Evolutionary conservation across 805 yeast species (phyloP).

Genomic region (Saccharomycopsis schoenii): DNA sequence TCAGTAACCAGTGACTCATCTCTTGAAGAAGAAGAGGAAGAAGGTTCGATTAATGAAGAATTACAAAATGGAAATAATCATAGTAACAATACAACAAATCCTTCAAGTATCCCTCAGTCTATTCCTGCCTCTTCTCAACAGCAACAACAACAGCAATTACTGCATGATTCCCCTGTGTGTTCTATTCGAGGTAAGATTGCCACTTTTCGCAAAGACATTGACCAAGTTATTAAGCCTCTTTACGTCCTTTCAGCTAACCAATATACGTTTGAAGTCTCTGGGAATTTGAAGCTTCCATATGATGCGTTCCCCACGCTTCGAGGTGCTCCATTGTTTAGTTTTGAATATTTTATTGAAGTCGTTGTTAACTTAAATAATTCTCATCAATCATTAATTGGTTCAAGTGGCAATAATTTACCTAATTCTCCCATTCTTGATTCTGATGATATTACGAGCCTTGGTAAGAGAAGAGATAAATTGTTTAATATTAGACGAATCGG

Average conservation of each 20-base stretch:
- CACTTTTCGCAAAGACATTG: slow-evolving; percentile 68
- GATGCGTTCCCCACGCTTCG: slow-evolving; percentile 81
- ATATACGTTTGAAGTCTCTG: slow-evolving; percentile 38
- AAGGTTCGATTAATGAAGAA: not conserved
- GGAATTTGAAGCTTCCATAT: slow-evolving; percentile 64
- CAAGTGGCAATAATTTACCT: not conserved
- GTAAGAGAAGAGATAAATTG: not conserved
- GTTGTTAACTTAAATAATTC: slow-evolving; percentile 70
- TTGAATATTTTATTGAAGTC: slow-evolving; percentile 79
- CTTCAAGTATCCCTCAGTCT: not conserved
- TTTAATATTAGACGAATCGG: not conserved
- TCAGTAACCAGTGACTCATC: not conserved
- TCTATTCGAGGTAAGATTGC: slow-evolving; percentile 37
- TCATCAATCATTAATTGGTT: slow-evolving; percentile 20
- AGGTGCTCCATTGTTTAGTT: slow-evolving; percentile 61
- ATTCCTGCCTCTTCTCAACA: slow-evolving; percentile 22
- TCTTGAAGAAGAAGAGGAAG: not conserved
- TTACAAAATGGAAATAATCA: not conserved
- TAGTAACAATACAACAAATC: not conserved
- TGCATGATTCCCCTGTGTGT: slow-evolving; percentile 27
- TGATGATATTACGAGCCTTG: not conserved
- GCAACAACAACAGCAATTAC: not conserved
- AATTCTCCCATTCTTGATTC: not conserved
- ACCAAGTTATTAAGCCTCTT: slow-evolving; percentile 68
- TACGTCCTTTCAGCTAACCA: slow-evolving; percentile 31